Evolutionary conservation across 441 rosid species (phyloP), one percentile per base, ranked within the genome.

Genomic region (Corymbia citriodora): DNA sequence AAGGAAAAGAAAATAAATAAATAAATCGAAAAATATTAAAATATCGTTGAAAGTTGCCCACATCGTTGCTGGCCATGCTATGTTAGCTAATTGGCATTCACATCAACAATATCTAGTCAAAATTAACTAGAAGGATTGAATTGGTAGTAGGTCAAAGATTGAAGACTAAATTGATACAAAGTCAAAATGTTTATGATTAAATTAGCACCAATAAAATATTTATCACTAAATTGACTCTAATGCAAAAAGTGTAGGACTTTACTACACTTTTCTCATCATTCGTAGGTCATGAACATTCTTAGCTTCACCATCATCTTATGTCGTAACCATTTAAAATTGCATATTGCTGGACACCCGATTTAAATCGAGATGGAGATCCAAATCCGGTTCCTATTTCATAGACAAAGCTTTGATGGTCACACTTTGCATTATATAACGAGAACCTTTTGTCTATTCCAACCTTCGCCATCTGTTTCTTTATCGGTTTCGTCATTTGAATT

Each of bases 311-410:
- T 52, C 54, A 52, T 15, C 54, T 52, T 4, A 63, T n/a, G n/a
- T 52, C 4, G 2, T 29, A 63, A 0, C 18, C 70, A 63, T 63
- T 63, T 63, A 14, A 59, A 59, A 59, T 13, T 15, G n/a, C 70
- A 29, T 63, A 65, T 88, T 63, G 70, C 29, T 29, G 70, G 70
- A 13, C 90, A 97, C 98, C 99, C 96, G 45, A 99, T 98, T 53
- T 99, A 97, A 74, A 99, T 96, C 92, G 99, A 99, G 92, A 97
- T 98, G 94, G 96, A 98, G 89, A 96, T 63, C 70, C 18, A 29
- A 63, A 63, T 63, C 70, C 31, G 2, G 33, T 29, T 63, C 2
- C 4, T 27, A 29, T 63, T 63, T 63, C 70, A 63, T 29, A 12
- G 6, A 29, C n/a, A 63, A 63, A 0, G 33, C 29, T 63, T 17